phyloP scores from a whole-genome alignment of 208 protist genomes.

The Crithidia thermophila region DNA sequence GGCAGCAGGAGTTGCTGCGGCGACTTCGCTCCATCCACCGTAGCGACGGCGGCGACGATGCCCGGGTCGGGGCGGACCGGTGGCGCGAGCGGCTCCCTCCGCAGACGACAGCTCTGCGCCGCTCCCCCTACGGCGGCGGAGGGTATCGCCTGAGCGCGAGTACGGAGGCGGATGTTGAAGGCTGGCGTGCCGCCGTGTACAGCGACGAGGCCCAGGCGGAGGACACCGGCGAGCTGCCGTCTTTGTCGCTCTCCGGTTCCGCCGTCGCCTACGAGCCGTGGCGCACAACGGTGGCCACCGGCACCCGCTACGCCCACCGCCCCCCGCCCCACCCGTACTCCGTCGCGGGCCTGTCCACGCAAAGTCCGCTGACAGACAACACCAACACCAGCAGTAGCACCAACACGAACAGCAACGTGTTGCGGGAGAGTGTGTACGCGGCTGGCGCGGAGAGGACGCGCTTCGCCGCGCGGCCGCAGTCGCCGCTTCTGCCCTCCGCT shows the following conservation, averaged over 20 bases:
- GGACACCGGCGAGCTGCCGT: background rate
- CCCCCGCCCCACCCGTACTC: slow-evolving; percentile 14
- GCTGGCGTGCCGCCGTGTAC: background rate
- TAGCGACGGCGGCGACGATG: background rate
- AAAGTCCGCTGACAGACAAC: background rate
- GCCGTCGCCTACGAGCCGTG: slow-evolving; percentile 15
- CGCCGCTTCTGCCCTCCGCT: background rate
- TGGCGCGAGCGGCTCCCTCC: slow-evolving; percentile 7
- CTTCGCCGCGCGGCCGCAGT: background rate
- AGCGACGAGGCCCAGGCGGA: background rate
- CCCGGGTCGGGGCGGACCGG: background rate
- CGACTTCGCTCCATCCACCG: background rate
- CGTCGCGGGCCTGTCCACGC: background rate
- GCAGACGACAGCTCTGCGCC: background rate
- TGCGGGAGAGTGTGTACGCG: background rate
- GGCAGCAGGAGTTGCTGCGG: slow-evolving; percentile 14
- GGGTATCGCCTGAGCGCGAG: background rate
- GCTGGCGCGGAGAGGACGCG: background rate
- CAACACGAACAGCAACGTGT: too few relatives aligned
- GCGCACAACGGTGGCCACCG: slow-evolving; percentile 16
- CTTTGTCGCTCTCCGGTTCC: background rate
- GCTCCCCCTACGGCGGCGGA: background rate
- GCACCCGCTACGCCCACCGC: slow-evolving; percentile 11
- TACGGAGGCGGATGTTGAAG: too few relatives aligned
- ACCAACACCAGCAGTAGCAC: too few relatives aligned